These are phyloP conservation scores for Apiotrichum laibachii DNA, from an alignment of 1,284 basidiomycete species.

Conservation along the genomic window DNA sequence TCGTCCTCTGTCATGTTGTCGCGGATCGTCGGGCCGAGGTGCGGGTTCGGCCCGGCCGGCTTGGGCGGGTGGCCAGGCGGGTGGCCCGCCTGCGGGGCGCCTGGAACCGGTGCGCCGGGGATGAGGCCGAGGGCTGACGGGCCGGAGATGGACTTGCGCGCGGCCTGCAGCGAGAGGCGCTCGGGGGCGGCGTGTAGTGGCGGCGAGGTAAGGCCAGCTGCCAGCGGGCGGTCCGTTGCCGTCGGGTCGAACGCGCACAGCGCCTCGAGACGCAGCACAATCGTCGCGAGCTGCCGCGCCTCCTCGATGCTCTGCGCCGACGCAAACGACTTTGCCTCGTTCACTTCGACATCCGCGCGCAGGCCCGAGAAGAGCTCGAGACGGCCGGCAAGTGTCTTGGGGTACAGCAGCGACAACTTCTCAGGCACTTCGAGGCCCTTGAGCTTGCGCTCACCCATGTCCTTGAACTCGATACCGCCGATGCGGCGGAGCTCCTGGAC, in stretches of 20 bases:
- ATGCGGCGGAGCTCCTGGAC: conserved; percentile 59
- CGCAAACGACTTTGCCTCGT: conserved; percentile 54
- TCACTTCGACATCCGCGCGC: conserved; percentile 52
- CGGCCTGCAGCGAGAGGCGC: not conserved
- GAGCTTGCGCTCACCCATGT: conserved; percentile 84
- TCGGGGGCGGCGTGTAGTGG: conserved; percentile 53
- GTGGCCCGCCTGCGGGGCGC: too few species aligned
- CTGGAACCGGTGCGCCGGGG: too few species aligned
- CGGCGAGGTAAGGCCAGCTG: conserved; percentile 51
- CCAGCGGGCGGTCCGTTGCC: conserved; percentile 9
- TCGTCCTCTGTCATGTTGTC: conserved; percentile 74
- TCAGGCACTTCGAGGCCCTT: conserved; percentile 93
- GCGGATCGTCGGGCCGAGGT: conserved; percentile 66
- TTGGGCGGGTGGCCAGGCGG: conserved; percentile 10
- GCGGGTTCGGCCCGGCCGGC: conserved; percentile 17
- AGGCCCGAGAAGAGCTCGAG: conserved; percentile 59
- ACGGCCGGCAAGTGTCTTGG: conserved; percentile 70
- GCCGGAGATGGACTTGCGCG: conserved; percentile 9
- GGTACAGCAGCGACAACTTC: conserved; percentile 79
- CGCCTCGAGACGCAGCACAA: conserved; percentile 81
- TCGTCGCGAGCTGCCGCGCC: conserved; percentile 69
- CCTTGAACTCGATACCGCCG: conserved; percentile 65
- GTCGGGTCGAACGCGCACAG: conserved; percentile 60
- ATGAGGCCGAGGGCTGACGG: not conserved
- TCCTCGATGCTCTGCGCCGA: conserved; percentile 70